phyloP scores from a whole-genome alignment of 1,284 basidiomycete species.

The Moesziomyces globuligerus region DNA sequence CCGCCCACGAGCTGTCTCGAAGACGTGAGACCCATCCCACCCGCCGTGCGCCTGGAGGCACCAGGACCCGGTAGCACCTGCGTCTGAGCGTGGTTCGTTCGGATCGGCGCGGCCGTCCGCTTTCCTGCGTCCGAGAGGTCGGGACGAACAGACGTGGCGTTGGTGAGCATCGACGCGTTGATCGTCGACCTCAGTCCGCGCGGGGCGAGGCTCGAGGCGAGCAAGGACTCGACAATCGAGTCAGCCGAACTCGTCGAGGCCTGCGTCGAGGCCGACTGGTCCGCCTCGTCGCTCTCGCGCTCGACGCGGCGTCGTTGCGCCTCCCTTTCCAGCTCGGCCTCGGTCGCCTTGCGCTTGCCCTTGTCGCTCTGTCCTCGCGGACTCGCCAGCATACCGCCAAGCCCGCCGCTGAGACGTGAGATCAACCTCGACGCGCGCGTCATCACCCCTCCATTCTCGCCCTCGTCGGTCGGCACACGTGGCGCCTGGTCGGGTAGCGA shows the following conservation, averaged over 20 bases:
- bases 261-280: background rate
- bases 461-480: background rate
- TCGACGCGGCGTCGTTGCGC: constrained; percentile 3
- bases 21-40: background rate
- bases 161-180: constrained; percentile 24
- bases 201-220: background rate
- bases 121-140: too few species aligned
- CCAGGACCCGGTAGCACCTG: too few species aligned
- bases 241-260: background rate
- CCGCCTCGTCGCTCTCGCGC: background rate
- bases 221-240: constrained; percentile 7
- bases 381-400: constrained; percentile 16
- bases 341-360: constrained; percentile 24
- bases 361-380: background rate
- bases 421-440: constrained; percentile 20
- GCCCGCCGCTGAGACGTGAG: constrained; percentile 39
- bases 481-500: constrained; percentile 5
- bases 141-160: constrained; percentile 15
- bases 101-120: background rate
- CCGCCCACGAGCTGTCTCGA: constrained; percentile 23
- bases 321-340: constrained; percentile 5
- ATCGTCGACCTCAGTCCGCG: constrained; percentile 6
- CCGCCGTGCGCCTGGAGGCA: too few species aligned
- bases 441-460: constrained; percentile 11
- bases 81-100: too few species aligned